Base-by-base conservation (phyloP, 1,139 yeast genomes). In the Debaryomycetaceae sp. region DNA sequence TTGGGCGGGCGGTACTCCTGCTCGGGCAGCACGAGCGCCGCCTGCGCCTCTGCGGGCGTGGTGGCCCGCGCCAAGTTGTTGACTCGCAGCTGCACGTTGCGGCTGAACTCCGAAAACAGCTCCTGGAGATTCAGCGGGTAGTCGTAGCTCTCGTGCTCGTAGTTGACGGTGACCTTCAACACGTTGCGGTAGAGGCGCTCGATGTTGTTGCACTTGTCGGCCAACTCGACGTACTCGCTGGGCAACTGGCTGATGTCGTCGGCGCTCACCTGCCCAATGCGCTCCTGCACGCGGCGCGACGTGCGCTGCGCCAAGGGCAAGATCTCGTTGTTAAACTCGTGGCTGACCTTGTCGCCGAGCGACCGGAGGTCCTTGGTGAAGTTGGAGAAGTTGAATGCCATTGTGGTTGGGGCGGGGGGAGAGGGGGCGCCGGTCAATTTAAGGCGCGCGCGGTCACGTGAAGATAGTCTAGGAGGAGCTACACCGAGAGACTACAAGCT, bases 181-280 rank as follows among this genome's bases (percentile, higher is more conserved):
- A 85, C 72, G 50, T 82, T 80, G 53, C 74, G 74, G 63, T 84
- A 85, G 34, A 85, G 76, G 23, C 68, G 58, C 53, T 81, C 85
- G 51, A 85, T 71, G 34, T 83, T 78, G 53, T 85, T 93, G 38
- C 88, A 78, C 49, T 78, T 78, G 40, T 65, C 65, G 41, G 89
- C 94, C 42, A 85, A 67, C 38, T 83, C 91, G 20, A 74, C 53
- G 53, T 84, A 85, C 53, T 86, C 95, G 31, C 79, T 76, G 25
- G 96, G 96, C 44, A 86, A 68, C 54, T 84, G 91, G 32, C 91
- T 81, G 43, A 68, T 66, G 48, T 85, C 95, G 34, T 83, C 88
- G 20, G 75, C 80, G 38, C 59, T 62, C 25, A 67, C 67, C 45
- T 81, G 79, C 25, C 94, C 95, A 25, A 85, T 71, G 45, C 64